Conservation (phyloP, 768 basidiomycete species). For the Saitozyma podzolica region DNA sequence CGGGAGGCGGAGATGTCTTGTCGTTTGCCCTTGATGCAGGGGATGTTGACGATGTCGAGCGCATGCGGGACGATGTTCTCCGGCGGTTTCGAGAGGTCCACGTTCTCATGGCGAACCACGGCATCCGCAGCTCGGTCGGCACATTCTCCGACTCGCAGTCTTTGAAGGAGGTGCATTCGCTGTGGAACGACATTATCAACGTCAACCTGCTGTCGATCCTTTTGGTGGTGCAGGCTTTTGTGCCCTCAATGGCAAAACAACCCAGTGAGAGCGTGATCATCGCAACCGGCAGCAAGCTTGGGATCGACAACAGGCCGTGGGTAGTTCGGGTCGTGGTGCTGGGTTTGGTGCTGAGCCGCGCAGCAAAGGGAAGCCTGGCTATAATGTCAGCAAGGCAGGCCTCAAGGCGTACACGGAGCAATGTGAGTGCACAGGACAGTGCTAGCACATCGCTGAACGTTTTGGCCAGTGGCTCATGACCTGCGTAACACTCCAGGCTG, state of each 20-base stretch:
- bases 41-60: no score
- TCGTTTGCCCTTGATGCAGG: no score
- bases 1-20: no score
- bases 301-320: slow-evolving; percentile 3
- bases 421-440: no score
- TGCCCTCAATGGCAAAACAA: neutral
- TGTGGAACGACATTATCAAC: slow-evolving; percentile 1
- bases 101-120: slow-evolving; percentile 1
- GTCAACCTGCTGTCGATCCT: neutral
- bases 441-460: no score
- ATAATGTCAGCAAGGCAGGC: no score
- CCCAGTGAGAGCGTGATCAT: neutral
- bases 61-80: no score
- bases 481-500: neutral
- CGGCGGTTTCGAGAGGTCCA: neutral
- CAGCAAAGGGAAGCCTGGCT: no score
- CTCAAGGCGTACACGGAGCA: no score
- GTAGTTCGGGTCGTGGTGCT: neutral
- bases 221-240: slow-evolving; percentile 1
- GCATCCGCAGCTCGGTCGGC: neutral
- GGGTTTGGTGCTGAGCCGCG: no score
- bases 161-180: neutral
- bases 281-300: neutral
- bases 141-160: neutral
- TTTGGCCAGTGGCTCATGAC: neutral